Evolutionary conservation across 2,329 filamentous ascomycete species (phyloP), one percentile per base, ranked within the genome.

Genomic region (Diplodia intermedia): DNA sequence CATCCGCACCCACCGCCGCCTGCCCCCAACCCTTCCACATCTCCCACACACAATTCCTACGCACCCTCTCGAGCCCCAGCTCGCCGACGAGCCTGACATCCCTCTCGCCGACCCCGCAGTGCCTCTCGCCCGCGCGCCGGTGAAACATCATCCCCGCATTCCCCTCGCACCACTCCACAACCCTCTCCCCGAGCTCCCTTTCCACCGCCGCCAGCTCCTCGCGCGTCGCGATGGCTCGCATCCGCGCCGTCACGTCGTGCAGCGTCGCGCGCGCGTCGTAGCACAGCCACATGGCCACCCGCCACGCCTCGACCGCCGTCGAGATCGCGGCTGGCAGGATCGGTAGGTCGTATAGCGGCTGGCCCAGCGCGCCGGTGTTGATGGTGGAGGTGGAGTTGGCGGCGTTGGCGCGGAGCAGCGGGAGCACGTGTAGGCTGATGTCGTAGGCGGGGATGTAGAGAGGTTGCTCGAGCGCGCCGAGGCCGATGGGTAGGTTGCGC

Each of bases 261-360:
- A 63, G 20, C 23, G 43, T 63, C 18, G 26, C 49, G 5, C 60
- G n/a, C 0, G 8, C 6, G 14, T 63, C 60, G 18, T 63, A 63
- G 18, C 23, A 26, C 60, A 63, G 50, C 60, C 60, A 63, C 60
- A 63, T 63, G 5, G 23, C 43, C 0, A 40, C 60, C 9, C 60
- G 9, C 60, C 60, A 63, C n/a, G 26, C 7, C 49, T 63, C 60
- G 20, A 63, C 60, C 40, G n/a, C 15, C 7, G 40, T 63, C 18
- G 40, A 33, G 4, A 63, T 52, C 4, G 2, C 3, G 2, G 4
- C 9, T 0, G 8, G 15, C 2, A 63, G 60, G 15, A 63, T 52
- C 26, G 47, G 60, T 20, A 63, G 47, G 26, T 63, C 60, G 11
- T 50, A 63, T 29, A 63, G 60, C 33, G 26, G 60, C 29, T 50